Evolutionary conservation across 1,284 basidiomycete species (phyloP).

Genomic region (Irpex rosettiformis): DNA sequence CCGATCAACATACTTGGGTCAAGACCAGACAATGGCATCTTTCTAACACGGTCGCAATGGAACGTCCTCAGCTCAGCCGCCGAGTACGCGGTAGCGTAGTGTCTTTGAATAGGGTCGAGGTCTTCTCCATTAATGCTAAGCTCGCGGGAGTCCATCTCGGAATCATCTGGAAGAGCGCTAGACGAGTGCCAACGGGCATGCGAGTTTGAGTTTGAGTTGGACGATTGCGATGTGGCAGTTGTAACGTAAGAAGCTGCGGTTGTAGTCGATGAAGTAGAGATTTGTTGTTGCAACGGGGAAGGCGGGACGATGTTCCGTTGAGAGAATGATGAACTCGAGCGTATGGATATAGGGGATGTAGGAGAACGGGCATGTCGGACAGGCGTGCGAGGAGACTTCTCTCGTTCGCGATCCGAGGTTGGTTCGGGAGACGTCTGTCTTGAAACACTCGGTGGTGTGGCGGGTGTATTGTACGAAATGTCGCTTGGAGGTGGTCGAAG

Average conservation of each 20-base stretch:
- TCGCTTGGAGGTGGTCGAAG: constrained; percentile 50
- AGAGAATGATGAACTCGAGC: constrained; percentile 51
- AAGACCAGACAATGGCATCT: constrained; percentile 88
- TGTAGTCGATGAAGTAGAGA: constrained; percentile 41
- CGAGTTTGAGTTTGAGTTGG: constrained; percentile 31
- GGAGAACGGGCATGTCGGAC: constrained; percentile 34
- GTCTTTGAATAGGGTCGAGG: constrained; percentile 46
- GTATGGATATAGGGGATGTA: constrained; percentile 52
- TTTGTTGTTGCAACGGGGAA: constrained; percentile 57
- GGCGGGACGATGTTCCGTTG: constrained; percentile 54
- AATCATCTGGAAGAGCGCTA: constrained; percentile 28
- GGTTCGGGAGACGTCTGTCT: constrained; percentile 27
- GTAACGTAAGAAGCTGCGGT: constrained; percentile 24
- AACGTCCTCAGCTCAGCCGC: constrained; percentile 78
- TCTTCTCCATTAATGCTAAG: constrained; percentile 31
- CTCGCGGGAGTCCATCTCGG: constrained; percentile 37
- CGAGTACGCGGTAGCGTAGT: constrained; percentile 64
- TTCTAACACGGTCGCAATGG: constrained; percentile 91
- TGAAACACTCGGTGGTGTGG: constrained; percentile 6
- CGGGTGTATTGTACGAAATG: neutral
- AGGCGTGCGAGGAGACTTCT: constrained; percentile 29
- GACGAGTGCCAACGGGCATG: constrained; percentile 33
- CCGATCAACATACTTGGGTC: constrained; percentile 98
- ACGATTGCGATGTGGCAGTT: constrained; percentile 18
- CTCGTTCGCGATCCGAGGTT: constrained; percentile 20